Evolutionary conservation across 2,329 filamentous ascomycete species (phyloP), one percentile per base, ranked within the genome.

Genomic region (Colletotrichum sp.): DNA sequence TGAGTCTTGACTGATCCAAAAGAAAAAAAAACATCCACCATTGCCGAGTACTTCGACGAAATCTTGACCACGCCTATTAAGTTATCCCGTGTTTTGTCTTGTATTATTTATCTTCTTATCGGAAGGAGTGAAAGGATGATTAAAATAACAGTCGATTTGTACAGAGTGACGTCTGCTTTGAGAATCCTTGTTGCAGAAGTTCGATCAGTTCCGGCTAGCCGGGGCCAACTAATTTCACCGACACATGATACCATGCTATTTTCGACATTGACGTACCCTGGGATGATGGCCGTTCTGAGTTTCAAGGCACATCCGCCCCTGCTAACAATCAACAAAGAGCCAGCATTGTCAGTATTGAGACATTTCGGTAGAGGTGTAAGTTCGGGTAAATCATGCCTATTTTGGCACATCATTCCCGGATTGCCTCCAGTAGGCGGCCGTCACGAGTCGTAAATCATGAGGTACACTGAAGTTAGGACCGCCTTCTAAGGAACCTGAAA

Each of bases 21-120:
- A 16, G n/a, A n/a, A n/a, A n/a, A n/a, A n/a, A n/a, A n/a, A n/a
- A n/a, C n/a, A n/a, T n/a, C 4, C 34, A 36, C 4, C 34, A 4
- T 16, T 16, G 34, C 4, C 2, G 15, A 8, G 34, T 38, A 16
- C 7, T 0, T 16, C 34, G 34, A 4, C 2, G 7, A 38, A 16
- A 18, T 16, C 1, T 18, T 38, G 4, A 38, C 36, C 36, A 38
- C 5, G 3, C 7, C 2, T 9, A 4, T 8, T 4, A 38, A 38
- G 15, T 38, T 38, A 38, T 38, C 2, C 15, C 1, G 2, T 18
- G 7, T 38, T 38, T 38, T n/a, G 38, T 43, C 18, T 43, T 0
- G 3, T 6, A 43, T 6, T 10, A 6, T 0, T n/a, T 43, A 5
- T 43, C 5, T 2, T 38, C 36, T 38, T 0, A 0, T 18, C 4